These are phyloP conservation scores for Geranomyces variabilis DNA, from an alignment of 192 early-diverging fungal species.

Conservation along the genomic window DNA sequence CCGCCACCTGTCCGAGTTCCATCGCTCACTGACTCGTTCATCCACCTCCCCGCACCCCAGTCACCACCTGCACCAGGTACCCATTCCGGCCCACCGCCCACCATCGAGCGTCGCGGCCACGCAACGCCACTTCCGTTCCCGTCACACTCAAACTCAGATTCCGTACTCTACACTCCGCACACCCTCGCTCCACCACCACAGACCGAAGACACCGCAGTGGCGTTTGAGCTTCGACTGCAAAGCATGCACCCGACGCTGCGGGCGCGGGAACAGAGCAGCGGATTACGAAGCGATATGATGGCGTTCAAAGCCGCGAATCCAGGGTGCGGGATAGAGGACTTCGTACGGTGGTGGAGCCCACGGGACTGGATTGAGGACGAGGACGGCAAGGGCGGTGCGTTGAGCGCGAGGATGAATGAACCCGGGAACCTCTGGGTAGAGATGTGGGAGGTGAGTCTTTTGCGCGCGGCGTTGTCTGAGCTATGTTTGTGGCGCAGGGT, in stretches of 20 bases:
- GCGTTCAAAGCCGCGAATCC: constrained; percentile 96
- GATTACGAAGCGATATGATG: constrained; percentile 77
- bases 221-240: neutral
- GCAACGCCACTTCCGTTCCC: constrained; percentile 13
- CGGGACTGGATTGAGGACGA: constrained; percentile 80
- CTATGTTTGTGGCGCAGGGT: too few species aligned
- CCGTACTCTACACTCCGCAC: constrained; percentile 5
- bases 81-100: neutral
- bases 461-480: neutral
- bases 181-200: constrained; percentile 71
- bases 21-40: constrained; percentile 22
- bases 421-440: constrained; percentile 86
- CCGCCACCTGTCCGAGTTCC: neutral
- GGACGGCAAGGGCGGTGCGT: constrained; percentile 19
- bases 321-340: constrained; percentile 74
- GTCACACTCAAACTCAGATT: neutral
- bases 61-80: neutral
- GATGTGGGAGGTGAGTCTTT: constrained; percentile 67
- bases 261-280: constrained; percentile 76
- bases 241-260: constrained; percentile 33
- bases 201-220: constrained; percentile 80
- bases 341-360: constrained; percentile 96
- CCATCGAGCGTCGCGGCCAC: constrained; percentile 8
- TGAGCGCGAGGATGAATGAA: constrained; percentile 82
- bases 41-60: constrained; percentile 7